phyloP scores from a whole-genome alignment of 1,284 basidiomycete species.

The Rhodotorula sp. region DNA sequence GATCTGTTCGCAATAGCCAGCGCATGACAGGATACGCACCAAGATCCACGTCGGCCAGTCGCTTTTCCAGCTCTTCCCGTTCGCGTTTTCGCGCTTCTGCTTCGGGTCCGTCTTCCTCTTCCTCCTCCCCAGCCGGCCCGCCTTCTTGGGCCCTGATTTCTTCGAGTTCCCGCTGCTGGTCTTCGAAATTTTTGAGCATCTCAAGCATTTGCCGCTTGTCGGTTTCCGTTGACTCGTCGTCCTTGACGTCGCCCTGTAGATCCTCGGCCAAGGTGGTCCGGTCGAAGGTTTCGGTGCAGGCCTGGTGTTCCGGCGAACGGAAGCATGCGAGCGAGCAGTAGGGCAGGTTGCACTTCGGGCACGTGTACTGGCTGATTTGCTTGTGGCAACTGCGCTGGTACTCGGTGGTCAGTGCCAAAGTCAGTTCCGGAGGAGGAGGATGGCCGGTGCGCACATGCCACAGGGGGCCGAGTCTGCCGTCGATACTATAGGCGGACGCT shows the following conservation, averaged over 20 bases:
- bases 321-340: conserved; percentile 79
- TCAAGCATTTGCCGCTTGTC: conserved; percentile 62
- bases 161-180: conserved; percentile 54
- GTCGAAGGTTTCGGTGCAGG: conserved; percentile 75
- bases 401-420: no score
- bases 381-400: conserved; percentile 62
- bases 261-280: conserved; percentile 65
- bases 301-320: conserved; percentile 65
- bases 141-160: conserved; percentile 27
- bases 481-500: conserved; percentile 29
- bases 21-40: conserved; percentile 54
- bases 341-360: conserved; percentile 71
- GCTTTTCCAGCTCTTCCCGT: conserved; percentile 54
- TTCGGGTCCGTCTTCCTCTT: conserved; percentile 42
- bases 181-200: conserved; percentile 67
- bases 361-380: conserved; percentile 73
- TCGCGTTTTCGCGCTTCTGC: background rate
- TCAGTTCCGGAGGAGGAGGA: background rate
- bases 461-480: conserved; percentile 19
- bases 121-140: conserved; percentile 34
- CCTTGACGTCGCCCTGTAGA: conserved; percentile 57
- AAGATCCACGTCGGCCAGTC: conserved; percentile 62
- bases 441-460: conserved; percentile 14
- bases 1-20: background rate
- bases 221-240: conserved; percentile 55